Percentiles rank a stretch among this genome's conserved stretches.
Conservation (phyloP, 345 rosid genomes). For the Brassica rapa region DNA sequence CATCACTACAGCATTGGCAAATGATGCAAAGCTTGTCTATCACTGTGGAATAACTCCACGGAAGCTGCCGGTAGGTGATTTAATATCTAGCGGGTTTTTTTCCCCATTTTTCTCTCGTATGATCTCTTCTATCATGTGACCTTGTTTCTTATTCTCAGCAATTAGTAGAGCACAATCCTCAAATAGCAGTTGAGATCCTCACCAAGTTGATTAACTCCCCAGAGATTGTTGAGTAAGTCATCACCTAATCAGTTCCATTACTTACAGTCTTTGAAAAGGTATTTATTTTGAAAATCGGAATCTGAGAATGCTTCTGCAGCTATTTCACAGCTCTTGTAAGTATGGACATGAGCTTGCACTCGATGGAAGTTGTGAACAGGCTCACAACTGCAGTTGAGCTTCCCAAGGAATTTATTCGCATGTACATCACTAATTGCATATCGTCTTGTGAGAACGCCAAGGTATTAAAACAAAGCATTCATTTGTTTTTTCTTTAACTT, state of each 20-base stretch:
- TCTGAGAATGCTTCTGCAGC: slow-evolving; percentile 51
- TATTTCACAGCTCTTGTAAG: slow-evolving; percentile 83
- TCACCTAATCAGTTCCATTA: slow-evolving; percentile 17
- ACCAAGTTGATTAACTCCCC: slow-evolving; percentile 83
- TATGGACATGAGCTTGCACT: slow-evolving; percentile 98
- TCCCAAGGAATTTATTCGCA: slow-evolving; percentile 86
- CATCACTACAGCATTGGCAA: slow-evolving; percentile 68
- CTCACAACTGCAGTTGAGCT: slow-evolving; percentile 93
- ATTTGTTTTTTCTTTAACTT: neutral
- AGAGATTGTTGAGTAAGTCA: slow-evolving; percentile 83
- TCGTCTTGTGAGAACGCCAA: slow-evolving; percentile 88
- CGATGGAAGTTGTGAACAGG: slow-evolving; percentile 99
- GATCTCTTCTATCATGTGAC: slow-evolving; percentile 30
- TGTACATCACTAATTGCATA: slow-evolving; percentile 95
- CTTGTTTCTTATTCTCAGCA: slow-evolving; percentile 57
- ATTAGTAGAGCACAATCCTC: slow-evolving; percentile 92
- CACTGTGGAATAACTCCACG: slow-evolving; percentile 92
- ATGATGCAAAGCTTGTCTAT: slow-evolving; percentile 87
- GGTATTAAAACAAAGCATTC: slow-evolving; percentile 50
- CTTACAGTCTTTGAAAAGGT: neutral
- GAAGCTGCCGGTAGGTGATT: slow-evolving; percentile 78
- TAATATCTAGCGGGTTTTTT: slow-evolving; percentile 11
- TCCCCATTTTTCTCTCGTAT: neutral
- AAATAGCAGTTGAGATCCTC: slow-evolving; percentile 91
- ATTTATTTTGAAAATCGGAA: neutral